Evolutionary conservation across 257 asterid species (phyloP).

Genomic region (Salvia rosmarinus): DNA sequence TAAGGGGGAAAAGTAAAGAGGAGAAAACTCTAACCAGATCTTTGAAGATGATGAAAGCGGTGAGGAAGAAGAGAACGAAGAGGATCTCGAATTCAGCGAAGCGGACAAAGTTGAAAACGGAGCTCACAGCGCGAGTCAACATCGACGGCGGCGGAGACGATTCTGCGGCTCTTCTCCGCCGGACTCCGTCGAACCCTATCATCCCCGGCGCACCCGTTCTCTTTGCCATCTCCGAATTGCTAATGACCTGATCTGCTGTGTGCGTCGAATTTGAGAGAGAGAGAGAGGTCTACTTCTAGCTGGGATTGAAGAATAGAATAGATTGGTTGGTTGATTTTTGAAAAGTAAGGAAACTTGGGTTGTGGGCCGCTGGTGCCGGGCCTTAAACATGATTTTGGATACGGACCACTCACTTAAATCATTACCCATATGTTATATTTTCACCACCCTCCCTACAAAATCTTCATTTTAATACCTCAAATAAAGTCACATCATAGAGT

Average conservation of each 20-base stretch:
- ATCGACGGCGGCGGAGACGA: slow-evolving; percentile 32
- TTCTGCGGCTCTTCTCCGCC: slow-evolving; percentile 42
- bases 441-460: too few species aligned
- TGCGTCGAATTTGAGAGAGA: background rate
- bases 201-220: slow-evolving; percentile 39
- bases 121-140: slow-evolving; percentile 69
- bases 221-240: slow-evolving; percentile 29
- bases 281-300: background rate
- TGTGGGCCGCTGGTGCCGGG: background rate
- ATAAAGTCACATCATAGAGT: too few species aligned
- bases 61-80: slow-evolving; percentile 75
- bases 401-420: too few species aligned
- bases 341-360: too few species aligned
- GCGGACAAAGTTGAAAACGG: slow-evolving; percentile 64
- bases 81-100: slow-evolving; percentile 96
- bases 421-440: too few species aligned
- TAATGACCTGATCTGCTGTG: background rate
- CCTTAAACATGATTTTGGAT: background rate
- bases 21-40: slow-evolving; percentile 66
- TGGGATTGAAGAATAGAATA: too few species aligned
- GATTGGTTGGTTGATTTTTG: too few species aligned
- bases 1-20: background rate
- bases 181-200: slow-evolving; percentile 42
- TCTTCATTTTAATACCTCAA: too few species aligned
- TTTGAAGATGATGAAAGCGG: slow-evolving; percentile 73